phyloP scores from a whole-genome alignment of 225 moss, liverwort and hornwort species.

The Physcomitrium patens region DNA sequence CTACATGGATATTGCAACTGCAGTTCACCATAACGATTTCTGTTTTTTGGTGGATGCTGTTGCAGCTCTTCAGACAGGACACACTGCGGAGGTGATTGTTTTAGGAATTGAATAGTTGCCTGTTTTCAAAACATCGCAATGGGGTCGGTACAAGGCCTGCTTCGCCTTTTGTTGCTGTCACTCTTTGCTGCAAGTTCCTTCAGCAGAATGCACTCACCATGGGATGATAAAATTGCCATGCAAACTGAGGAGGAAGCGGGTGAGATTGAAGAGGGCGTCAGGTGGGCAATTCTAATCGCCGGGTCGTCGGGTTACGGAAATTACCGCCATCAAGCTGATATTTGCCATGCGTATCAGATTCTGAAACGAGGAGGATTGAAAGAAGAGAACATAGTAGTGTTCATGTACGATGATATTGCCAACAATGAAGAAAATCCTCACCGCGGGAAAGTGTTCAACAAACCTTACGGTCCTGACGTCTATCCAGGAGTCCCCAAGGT shows the following conservation, averaged over 20 bases:
- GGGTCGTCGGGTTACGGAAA: conserved; percentile 50
- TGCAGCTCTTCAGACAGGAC: too few relatives aligned
- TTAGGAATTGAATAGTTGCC: conserved; percentile 32
- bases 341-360: conserved; percentile 69
- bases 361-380: conserved; percentile 53
- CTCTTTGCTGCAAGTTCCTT: conserved; percentile 30
- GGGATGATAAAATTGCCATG: conserved; percentile 34
- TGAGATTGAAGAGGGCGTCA: conserved; percentile 27
- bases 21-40: too few relatives aligned
- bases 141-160: conserved; percentile 20
- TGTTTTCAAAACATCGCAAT: conserved; percentile 11
- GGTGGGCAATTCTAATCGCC: conserved; percentile 61
- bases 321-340: conserved; percentile 67
- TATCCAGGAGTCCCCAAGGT: conserved; percentile 67
- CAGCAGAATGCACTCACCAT: conserved; percentile 31
- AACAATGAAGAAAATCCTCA: conserved; percentile 46
- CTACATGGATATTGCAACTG: too few relatives aligned
- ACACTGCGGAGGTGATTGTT: neutral
- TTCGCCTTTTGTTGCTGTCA: conserved; percentile 34
- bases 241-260: conserved; percentile 37
- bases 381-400: conserved; percentile 67
- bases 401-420: conserved; percentile 69
- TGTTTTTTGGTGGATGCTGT: too few relatives aligned
- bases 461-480: conserved; percentile 51
- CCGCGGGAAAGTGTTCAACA: conserved; percentile 59